Evolutionary conservation across 495 filamentous ascomycete genomes (phyloP).

Genomic region (Pyrenula massariospora): DNA sequence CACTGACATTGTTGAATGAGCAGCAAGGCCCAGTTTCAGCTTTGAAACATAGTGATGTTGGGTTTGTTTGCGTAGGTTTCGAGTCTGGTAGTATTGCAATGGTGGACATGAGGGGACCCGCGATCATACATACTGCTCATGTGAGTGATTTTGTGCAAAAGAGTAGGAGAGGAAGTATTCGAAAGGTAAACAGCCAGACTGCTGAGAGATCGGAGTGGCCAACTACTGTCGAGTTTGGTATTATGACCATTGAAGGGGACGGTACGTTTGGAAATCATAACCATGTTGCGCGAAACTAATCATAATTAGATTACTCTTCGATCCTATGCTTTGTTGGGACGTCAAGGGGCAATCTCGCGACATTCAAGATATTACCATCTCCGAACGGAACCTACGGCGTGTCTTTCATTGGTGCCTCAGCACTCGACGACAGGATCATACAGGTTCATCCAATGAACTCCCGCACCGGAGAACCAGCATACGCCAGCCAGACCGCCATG

Average conservation of each 20-base stretch:
- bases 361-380: conserved; percentile 79
- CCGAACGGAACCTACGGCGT: conserved; percentile 59
- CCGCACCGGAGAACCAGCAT: conserved; percentile 62
- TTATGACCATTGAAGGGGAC: conserved; percentile 86
- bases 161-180: conserved; percentile 59
- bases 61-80: conserved; percentile 80
- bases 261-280: conserved; percentile 21
- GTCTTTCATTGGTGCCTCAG: conserved; percentile 50
- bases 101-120: conserved; percentile 78
- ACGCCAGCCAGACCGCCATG: conserved; percentile 62
- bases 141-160: conserved; percentile 55
- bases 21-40: conserved; percentile 67
- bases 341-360: conserved; percentile 66
- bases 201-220: conserved; percentile 54
- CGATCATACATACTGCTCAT: conserved; percentile 65
- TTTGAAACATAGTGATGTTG: conserved; percentile 75
- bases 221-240: conserved; percentile 74
- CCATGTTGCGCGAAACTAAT: conserved; percentile 4
- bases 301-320: conserved; percentile 63
- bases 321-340: conserved; percentile 90
- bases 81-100: conserved; percentile 68
- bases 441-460: conserved; percentile 66
- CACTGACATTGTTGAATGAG: conserved; percentile 69
- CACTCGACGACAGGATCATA: conserved; percentile 61
- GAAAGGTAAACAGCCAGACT: conserved; percentile 32